These are phyloP conservation scores for Sordariomycetes sp. DNA, from an alignment of 2,329 filamentous ascomycete genomes.

Conservation along the genomic window DNA sequence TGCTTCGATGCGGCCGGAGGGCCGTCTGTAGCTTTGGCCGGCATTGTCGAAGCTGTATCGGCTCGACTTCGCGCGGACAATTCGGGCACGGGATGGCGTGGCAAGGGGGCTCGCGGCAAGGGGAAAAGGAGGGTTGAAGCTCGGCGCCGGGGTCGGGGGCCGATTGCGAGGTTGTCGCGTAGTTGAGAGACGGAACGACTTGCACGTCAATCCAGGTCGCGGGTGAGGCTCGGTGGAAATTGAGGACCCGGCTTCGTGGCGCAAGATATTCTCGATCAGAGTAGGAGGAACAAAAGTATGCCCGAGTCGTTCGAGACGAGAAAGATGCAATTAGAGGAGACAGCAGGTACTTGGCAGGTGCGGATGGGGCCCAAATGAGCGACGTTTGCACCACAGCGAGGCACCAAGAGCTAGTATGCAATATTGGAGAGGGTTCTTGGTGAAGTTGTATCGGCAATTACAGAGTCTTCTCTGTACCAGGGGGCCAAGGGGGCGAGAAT, in stretches of 20 bases:
- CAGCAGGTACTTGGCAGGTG: neutral
- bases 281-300: neutral
- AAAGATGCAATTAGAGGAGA: conserved; percentile 1
- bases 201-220: neutral
- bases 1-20: neutral
- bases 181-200: neutral
- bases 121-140: neutral
- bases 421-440: neutral
- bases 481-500: neutral
- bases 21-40: neutral
- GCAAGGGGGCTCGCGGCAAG: neutral
- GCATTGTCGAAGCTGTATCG: neutral
- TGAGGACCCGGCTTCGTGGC: neutral
- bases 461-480: neutral
- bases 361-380: neutral
- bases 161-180: neutral
- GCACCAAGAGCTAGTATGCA: neutral
- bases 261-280: neutral
- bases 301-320: neutral
- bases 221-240: neutral
- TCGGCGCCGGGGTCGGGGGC: neutral
- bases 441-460: neutral
- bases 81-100: neutral
- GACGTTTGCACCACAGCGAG: neutral
- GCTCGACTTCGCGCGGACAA: neutral